Evolutionary conservation across 306 rosid genomes (phyloP).

Genomic region (Quercus alba): DNA sequence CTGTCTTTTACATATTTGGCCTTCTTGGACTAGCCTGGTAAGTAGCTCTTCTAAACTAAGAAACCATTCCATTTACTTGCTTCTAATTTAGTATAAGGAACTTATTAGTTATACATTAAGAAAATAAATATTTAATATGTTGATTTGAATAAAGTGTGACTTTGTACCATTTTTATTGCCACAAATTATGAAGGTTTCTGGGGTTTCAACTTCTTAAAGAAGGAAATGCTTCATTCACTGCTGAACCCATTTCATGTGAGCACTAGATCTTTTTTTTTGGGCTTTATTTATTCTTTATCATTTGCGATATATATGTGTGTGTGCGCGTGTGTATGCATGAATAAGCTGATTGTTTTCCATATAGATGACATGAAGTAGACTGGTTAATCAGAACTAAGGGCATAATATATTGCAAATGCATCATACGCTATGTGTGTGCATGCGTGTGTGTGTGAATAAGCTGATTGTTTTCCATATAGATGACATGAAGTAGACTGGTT

Average conservation of each 20-base stretch:
- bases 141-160: conserved; percentile 17
- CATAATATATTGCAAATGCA: background rate
- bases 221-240: conserved; percentile 38
- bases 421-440: background rate
- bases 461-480: background rate
- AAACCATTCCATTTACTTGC: background rate
- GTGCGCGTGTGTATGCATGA: background rate
- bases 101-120: background rate
- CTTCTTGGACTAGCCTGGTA: conserved; percentile 82
- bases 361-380: background rate
- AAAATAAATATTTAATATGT: background rate
- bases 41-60: conserved; percentile 32
- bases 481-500: background rate
- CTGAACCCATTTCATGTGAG: conserved; percentile 60
- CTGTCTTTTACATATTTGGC: conserved; percentile 85
- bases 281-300: conserved; percentile 1
- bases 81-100: background rate
- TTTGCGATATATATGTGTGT: background rate
- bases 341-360: background rate
- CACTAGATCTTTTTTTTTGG: conserved; percentile 12
- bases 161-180: conserved; percentile 16
- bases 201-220: conserved; percentile 73
- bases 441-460: background rate
- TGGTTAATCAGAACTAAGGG: background rate
- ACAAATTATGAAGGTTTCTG: conserved; percentile 56